Evolutionary conservation across 495 filamentous ascomycete genomes (phyloP).

Genomic region (Hypoxylon intermedium): DNA sequence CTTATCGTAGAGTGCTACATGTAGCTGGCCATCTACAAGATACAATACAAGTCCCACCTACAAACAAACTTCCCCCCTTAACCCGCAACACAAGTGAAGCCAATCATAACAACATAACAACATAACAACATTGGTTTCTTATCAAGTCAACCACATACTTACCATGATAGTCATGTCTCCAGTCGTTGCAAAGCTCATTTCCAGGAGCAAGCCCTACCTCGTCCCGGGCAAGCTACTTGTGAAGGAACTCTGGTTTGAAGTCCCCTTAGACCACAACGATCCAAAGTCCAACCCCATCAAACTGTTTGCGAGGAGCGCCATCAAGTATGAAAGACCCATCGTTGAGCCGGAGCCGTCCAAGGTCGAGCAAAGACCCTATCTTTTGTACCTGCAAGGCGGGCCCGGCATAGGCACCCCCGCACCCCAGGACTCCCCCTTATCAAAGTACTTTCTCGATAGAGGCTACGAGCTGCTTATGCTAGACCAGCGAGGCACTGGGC

Average conservation of each 20-base stretch:
- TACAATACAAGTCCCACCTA: slow-evolving; percentile 14
- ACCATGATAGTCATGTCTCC: slow-evolving; percentile 31
- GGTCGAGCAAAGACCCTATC: slow-evolving; percentile 58
- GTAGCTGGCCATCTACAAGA: background rate
- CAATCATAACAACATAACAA: background rate
- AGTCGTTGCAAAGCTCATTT: slow-evolving; percentile 37
- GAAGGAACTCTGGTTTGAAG: slow-evolving; percentile 84
- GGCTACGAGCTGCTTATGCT: slow-evolving; percentile 87
- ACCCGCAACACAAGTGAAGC: too few relatives aligned
- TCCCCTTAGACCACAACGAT: slow-evolving; percentile 76
- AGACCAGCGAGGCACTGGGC: slow-evolving; percentile 87
- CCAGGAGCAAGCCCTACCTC: slow-evolving; percentile 42
- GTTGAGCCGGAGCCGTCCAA: slow-evolving; percentile 47
- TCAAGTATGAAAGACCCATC: slow-evolving; percentile 68
- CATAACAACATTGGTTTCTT: background rate
- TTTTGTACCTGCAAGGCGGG: slow-evolving; percentile 75
- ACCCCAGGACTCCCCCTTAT: slow-evolving; percentile 74
- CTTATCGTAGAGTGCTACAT: too few relatives aligned
- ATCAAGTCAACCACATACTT: background rate
- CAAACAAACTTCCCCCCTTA: slow-evolving; percentile 27
- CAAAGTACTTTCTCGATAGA: slow-evolving; percentile 72
- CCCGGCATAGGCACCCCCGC: slow-evolving; percentile 77
- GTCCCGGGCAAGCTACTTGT: slow-evolving; percentile 72
- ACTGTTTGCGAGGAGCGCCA: slow-evolving; percentile 77
- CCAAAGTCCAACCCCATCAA: slow-evolving; percentile 66